Evolutionary conservation across 352 stramenopile species (phyloP).

Genomic region (Pythium biforme): DNA sequence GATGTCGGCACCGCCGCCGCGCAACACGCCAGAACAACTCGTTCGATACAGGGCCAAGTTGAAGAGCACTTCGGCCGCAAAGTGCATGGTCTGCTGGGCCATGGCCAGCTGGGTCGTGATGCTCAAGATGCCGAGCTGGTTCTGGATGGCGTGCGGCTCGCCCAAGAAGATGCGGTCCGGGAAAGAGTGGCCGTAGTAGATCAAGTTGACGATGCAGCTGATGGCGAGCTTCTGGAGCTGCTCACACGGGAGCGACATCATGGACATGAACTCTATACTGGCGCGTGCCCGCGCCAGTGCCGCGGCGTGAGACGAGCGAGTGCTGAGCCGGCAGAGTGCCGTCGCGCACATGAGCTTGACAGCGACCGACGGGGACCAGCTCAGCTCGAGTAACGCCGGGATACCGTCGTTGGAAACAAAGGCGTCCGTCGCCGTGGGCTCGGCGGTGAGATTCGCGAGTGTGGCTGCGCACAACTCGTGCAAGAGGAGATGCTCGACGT

Average conservation of each 20-base stretch:
- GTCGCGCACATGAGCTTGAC: slow-evolving; percentile 72
- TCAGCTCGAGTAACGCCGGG: slow-evolving; percentile 63
- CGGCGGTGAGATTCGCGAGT: slow-evolving; percentile 61
- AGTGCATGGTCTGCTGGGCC: slow-evolving; percentile 38
- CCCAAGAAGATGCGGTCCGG: slow-evolving; percentile 74
- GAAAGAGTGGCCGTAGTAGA: slow-evolving; percentile 60
- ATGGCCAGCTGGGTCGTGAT: slow-evolving; percentile 55
- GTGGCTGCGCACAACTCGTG: slow-evolving; percentile 62
- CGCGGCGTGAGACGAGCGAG: slow-evolving; percentile 33
- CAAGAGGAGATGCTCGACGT: slow-evolving; percentile 54
- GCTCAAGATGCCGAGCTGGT: slow-evolving; percentile 62
- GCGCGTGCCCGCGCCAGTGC: slow-evolving; percentile 37
- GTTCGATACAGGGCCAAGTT: slow-evolving; percentile 67
- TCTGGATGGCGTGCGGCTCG: slow-evolving; percentile 66
- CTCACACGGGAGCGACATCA: slow-evolving; percentile 57
- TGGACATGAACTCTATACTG: slow-evolving; percentile 67
- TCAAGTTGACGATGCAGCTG: slow-evolving; percentile 69
- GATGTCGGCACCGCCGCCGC: slow-evolving; percentile 60
- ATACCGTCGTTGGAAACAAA: slow-evolving; percentile 59
- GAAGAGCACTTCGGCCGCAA: slow-evolving; percentile 63
- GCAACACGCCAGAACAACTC: slow-evolving; percentile 50
- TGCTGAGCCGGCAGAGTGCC: slow-evolving; percentile 60
- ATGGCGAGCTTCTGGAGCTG: slow-evolving; percentile 62
- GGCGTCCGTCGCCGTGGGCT: slow-evolving; percentile 34
- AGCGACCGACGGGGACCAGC: slow-evolving; percentile 59